Conservation (phyloP, 306 rosid species). For the apple (Malus domestica) region DNA sequence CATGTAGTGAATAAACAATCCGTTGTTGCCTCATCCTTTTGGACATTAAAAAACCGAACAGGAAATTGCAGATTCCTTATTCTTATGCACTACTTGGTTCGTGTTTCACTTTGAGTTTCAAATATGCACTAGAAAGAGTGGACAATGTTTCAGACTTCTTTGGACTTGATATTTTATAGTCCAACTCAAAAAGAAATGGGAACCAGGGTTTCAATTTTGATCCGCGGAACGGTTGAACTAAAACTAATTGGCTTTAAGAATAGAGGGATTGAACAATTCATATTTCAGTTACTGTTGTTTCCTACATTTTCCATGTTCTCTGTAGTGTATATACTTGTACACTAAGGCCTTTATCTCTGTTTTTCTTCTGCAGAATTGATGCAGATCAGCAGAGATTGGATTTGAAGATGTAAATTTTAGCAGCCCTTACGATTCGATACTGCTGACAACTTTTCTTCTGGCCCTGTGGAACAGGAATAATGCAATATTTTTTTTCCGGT, state of each 20-base stretch:
- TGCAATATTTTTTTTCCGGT: too few species aligned
- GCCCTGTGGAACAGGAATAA: neutral
- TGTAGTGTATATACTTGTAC: neutral
- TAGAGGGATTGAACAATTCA: neutral
- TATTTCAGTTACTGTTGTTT: neutral
- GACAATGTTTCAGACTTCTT: neutral
- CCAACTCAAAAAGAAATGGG: neutral
- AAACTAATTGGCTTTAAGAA: neutral
- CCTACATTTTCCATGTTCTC: neutral
- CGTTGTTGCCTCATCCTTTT: too few species aligned
- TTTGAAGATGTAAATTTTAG: neutral
- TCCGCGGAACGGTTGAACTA: neutral
- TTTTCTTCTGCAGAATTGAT: neutral
- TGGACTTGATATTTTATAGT: neutral
- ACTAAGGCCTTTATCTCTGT: neutral
- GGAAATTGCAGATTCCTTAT: too few species aligned
- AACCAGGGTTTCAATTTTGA: neutral
- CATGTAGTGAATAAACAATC: too few species aligned
- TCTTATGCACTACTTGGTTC: too few species aligned
- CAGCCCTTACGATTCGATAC: neutral
- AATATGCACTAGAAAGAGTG: neutral
- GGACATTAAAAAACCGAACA: too few species aligned
- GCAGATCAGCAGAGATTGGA: neutral
- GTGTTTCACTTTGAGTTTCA: neutral
- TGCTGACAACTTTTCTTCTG: neutral